These are phyloP conservation scores for Penicillium cinerascens DNA, from an alignment of 495 filamentous ascomycete species.

Conservation along the genomic window DNA sequence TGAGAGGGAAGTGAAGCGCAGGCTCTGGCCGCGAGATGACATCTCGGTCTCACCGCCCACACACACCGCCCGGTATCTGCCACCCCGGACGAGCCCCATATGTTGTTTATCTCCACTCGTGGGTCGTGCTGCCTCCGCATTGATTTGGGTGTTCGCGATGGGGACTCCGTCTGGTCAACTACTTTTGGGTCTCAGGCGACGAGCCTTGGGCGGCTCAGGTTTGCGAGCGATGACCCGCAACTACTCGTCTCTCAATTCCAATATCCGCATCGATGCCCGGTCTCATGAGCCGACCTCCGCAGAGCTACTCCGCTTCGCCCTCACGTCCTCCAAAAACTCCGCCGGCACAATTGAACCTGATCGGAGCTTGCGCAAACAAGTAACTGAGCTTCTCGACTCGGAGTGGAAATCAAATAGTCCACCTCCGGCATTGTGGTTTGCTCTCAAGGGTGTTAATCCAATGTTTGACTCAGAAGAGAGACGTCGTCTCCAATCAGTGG, in stretches of 20 bases:
- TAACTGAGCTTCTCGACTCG: constrained; percentile 16
- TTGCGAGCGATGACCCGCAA: constrained; percentile 4
- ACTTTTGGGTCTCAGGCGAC: background rate
- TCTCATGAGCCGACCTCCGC: constrained; percentile 24
- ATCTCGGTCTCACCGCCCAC: constrained; percentile 11
- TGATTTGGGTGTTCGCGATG: constrained; percentile 9
- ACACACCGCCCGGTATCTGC: constrained; percentile 21
- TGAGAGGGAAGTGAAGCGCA: constrained; percentile 4
- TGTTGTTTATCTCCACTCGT: constrained; percentile 27
- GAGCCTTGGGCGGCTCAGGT: background rate
- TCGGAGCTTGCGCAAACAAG: constrained; percentile 1
- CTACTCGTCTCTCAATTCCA: background rate
- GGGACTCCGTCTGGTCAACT: background rate
- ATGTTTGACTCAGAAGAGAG: background rate
- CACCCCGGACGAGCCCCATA: constrained; percentile 17
- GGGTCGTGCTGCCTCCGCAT: constrained; percentile 10
- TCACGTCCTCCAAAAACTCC: constrained; percentile 20
- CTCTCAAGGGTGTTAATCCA: constrained; percentile 16
- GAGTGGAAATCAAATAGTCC: constrained; percentile 24
- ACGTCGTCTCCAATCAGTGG: constrained; percentile 7
- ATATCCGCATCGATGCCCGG: constrained; percentile 1
- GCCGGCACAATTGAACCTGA: background rate
- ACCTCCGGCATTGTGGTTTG: constrained; percentile 22
- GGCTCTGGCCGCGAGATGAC: constrained; percentile 16
- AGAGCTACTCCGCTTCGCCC: constrained; percentile 29